Evolutionary conservation across 2,329 filamentous ascomycete genomes (phyloP), one percentile per base, ranked within the genome.

Genomic region (Aspergillus fumigatiaffinis): DNA sequence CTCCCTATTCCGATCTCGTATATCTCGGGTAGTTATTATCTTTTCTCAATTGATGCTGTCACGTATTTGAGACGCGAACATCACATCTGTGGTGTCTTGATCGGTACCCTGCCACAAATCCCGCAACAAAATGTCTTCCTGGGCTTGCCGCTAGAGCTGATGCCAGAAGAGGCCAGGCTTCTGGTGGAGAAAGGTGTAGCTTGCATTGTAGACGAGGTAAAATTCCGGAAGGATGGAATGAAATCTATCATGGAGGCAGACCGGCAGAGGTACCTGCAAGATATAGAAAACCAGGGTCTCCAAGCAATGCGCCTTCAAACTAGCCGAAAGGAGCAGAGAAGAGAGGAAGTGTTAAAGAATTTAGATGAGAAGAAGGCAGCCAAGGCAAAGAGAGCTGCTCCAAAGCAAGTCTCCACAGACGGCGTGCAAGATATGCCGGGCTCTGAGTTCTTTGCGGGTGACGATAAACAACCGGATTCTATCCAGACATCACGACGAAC

Each of bases 101-200:
- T 90, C 58, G 94, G 94, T 56, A 92, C 90, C 7, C 86, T 96
- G 29, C 93, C 94, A 1, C 92, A 97, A 75, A 88, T 91, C 56
- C 92, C 92, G 5, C 93, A 95, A 66, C 94, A 99, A 76, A 97
- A 96, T 76, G 84, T 96, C 57, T 97, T 97, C 71, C 84, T 93
- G 57, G 91, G 92, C 49, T 78, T 97, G 51, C 94, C 94, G 2
- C 78, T 97, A 26, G 89, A 97, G 78, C 81, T 99, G 48, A 90
- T 94, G 79, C 88, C 91, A 1, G 94, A 97, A 76, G 94, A 99
- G 78, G 92, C 88, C 3, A 84, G 87, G 62, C 77, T 94, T 54
- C 82, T 99, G 28, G 86, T 96, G 57, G 87, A 91, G 64, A 88
- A 87, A 65, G 86, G 84, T 58, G 84, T 86, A 65, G 93, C 87